phyloP scores from a whole-genome alignment of 768 basidiomycete genomes.

The Leccinum uliginosum region DNA sequence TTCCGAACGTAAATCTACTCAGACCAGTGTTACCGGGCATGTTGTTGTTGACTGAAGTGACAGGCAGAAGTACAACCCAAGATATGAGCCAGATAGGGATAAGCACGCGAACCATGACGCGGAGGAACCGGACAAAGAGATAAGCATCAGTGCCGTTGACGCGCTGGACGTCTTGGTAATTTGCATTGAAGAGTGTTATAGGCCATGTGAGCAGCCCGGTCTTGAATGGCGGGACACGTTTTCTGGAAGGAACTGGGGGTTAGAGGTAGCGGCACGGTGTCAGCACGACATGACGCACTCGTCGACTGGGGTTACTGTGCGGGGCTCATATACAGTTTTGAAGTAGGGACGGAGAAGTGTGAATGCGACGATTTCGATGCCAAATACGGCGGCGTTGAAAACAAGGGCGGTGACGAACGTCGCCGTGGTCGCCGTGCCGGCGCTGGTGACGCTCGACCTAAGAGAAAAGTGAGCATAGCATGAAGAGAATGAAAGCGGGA shows the following conservation, averaged over 20 bases:
- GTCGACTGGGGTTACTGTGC: constrained; percentile 59
- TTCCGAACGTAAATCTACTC: constrained; percentile 77
- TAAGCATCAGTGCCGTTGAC: constrained; percentile 89
- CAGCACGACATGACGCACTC: constrained; percentile 29
- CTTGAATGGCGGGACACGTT: constrained; percentile 55
- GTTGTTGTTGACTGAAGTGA: constrained; percentile 53
- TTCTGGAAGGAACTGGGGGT: constrained; percentile 33
- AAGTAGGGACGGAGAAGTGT: constrained; percentile 83
- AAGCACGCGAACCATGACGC: constrained; percentile 78
- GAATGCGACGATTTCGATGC: constrained; percentile 66
- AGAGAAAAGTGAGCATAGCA: neutral
- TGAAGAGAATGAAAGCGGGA: neutral
- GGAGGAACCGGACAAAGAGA: constrained; percentile 86
- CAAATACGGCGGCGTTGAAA: constrained; percentile 76
- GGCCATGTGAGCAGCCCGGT: constrained; percentile 61
- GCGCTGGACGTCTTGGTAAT: constrained; percentile 57
- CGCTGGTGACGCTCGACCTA: constrained; percentile 39
- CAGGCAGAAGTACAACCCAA: constrained; percentile 81
- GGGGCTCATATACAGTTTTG: constrained; percentile 84
- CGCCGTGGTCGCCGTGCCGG: constrained; percentile 60
- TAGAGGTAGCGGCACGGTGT: neutral
- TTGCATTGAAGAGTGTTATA: constrained; percentile 52
- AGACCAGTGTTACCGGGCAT: constrained; percentile 50
- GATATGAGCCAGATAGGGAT: constrained; percentile 90
- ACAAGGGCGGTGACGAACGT: constrained; percentile 84